Evolutionary conservation across 352 stramenopile species (phyloP).

Genomic region (Globisporangium spinosum): DNA sequence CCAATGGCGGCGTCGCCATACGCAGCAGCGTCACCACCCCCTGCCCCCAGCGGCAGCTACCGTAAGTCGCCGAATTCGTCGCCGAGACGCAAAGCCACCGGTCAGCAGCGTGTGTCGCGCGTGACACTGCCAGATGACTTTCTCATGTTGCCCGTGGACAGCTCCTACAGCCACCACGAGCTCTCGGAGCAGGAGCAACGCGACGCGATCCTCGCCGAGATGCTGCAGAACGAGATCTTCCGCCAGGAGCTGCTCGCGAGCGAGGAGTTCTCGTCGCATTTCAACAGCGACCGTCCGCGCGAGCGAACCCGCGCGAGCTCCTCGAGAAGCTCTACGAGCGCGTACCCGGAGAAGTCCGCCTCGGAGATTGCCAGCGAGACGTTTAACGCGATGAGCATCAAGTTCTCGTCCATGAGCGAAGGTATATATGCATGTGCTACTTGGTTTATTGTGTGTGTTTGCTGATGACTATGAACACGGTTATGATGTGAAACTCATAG

Average conservation of each 20-base stretch:
- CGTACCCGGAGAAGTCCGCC: conserved; percentile 60
- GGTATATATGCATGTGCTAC: conserved; percentile 21
- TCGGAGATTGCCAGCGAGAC: conserved; percentile 71
- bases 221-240: conserved; percentile 86
- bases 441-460: background rate
- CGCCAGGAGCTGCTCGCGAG: conserved; percentile 65
- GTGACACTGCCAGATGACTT: conserved; percentile 70
- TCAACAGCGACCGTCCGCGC: conserved; percentile 29
- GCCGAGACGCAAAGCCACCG: conserved; percentile 16
- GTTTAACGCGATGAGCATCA: conserved; percentile 60
- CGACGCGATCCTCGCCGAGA: conserved; percentile 66
- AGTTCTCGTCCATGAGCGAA: conserved; percentile 78
- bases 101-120: conserved; percentile 17
- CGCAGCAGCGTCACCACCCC: conserved; percentile 10
- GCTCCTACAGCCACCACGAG: conserved; percentile 10
- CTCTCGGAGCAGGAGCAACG: conserved; percentile 68
- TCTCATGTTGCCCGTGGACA: conserved; percentile 45
- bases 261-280: conserved; percentile 74
- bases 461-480: background rate
- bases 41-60: conserved; percentile 1
- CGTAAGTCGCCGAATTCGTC: conserved; percentile 17
- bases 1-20: conserved; percentile 8
- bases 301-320: conserved; percentile 4
- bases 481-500: conserved; percentile 23
- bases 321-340: conserved; percentile 15